Evolutionary conservation across 2,329 filamentous ascomycete species (phyloP).

Genomic region (Penicillium freii): DNA sequence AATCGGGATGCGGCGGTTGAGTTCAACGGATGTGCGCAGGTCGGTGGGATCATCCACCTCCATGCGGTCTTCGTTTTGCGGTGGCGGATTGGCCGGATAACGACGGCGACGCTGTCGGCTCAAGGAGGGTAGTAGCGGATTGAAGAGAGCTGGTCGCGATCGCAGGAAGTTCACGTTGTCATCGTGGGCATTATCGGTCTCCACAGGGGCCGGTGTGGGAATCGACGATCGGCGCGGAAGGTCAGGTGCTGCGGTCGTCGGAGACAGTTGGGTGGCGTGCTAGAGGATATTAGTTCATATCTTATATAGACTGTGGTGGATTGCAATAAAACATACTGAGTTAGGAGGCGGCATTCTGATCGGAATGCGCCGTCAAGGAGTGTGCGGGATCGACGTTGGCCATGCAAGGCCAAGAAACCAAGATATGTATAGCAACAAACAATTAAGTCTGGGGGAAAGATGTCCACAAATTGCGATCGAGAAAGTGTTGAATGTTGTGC

Average conservation of each 20-base stretch:
- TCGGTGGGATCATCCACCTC: conserved; percentile 35
- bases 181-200: conserved; percentile 46
- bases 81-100: conserved; percentile 22
- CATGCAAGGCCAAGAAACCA: conserved; percentile 3
- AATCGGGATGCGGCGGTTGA: conserved; percentile 46
- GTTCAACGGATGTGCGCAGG: conserved; percentile 32
- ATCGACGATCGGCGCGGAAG: conserved; percentile 49
- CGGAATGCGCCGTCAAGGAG: conserved; percentile 13
- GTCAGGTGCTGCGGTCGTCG: conserved; percentile 37
- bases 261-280: conserved; percentile 29
- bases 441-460: neutral
- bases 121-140: conserved; percentile 25
- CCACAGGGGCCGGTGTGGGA: conserved; percentile 46
- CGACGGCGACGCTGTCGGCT: conserved; percentile 36
- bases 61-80: conserved; percentile 36
- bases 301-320: neutral
- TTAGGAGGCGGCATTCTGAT: conserved; percentile 37
- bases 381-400: conserved; percentile 8
- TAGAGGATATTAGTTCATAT: conserved; percentile 6
- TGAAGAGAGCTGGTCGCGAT: conserved; percentile 33
- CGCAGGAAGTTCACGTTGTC: conserved; percentile 55
- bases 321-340: conserved; percentile 37
- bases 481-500: neutral
- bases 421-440: neutral
- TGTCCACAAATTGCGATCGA: neutral